Evolutionary conservation across 495 filamentous ascomycete species (phyloP), one percentile per base, ranked within the genome.

Genomic region (Aspergillus haitiensis): DNA sequence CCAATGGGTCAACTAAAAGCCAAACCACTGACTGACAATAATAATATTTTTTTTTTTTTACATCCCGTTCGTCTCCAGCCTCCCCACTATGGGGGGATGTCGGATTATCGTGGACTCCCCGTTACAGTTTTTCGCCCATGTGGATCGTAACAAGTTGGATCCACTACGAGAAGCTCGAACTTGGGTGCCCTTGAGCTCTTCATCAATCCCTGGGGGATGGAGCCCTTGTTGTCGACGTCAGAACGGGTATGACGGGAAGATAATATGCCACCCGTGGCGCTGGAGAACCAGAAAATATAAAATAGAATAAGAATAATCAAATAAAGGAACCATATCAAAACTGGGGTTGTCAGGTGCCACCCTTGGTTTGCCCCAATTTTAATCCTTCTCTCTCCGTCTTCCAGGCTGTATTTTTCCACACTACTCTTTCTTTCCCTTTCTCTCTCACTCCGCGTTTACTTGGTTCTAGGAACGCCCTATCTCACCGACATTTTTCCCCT

Each of bases 141-240:
- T 33, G 57, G 57, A 59, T 53, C 57, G 18, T 18, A 21, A 52
- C 49, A 39, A 5, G 33, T 52, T 35, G n/a, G 57, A 16, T 59
- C 57, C 57, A 59, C 57, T 50, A 18, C 39, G 11, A 15, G 21
- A 32, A 44, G 39, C 39, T 59, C 49, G 27, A 45, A 31, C 49
- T 50, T 47, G 44, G 44, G n/a, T 13, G 4, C 44, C 16, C n/a
- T 47, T 15, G 35, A 52, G 39, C 49, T 52, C 36, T 39, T 39
- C 21, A 56, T 51, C 42, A 59, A 51, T 60, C 58, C 42, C 40
- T 60, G 51, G 35, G 35, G 32, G 34, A 21, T 8, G 48, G 48
- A 58, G 48, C 18, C 40, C 53, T 32, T 57, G 21, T 46, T 61
- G 47, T 59, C 59, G 59, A 65, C 63, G 63, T 65, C 63, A 65